These are phyloP conservation scores for Termitomyces eurrhizus DNA, from an alignment of 768 basidiomycete species.

Conservation along the genomic window DNA sequence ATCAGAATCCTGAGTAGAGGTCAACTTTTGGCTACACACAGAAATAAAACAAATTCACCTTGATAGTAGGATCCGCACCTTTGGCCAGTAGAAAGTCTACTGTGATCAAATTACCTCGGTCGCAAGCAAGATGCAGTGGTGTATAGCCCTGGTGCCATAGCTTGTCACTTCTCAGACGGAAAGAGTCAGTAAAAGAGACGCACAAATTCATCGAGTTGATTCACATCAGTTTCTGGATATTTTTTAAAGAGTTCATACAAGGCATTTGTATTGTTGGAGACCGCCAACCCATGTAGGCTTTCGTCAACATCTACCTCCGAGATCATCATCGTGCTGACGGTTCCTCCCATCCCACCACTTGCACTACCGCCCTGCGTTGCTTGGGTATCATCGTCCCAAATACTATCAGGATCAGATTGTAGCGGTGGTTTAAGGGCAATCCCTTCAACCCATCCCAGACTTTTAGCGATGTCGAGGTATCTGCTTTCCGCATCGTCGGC, in stretches of 20 bases:
- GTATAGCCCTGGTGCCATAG: constrained; percentile 74
- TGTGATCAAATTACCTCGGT: constrained; percentile 63
- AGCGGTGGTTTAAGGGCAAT: constrained; percentile 5
- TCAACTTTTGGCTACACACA: background rate
- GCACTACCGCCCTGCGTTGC: constrained; percentile 23
- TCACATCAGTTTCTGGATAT: constrained; percentile 42
- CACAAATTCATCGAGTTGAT: constrained; percentile 73
- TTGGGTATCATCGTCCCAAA: constrained; percentile 43
- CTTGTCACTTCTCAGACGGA: background rate
- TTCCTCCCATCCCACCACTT: constrained; percentile 50
- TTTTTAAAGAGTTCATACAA: constrained; percentile 41
- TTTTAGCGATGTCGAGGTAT: constrained; percentile 67
- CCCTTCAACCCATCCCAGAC: constrained; percentile 61
- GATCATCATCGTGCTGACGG: constrained; percentile 57
- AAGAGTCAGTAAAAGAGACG: constrained; percentile 22
- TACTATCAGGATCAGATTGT: constrained; percentile 26
- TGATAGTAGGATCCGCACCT: constrained; percentile 62
- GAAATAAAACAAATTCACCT: constrained; percentile 32
- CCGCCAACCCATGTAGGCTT: constrained; percentile 59
- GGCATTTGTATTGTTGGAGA: constrained; percentile 47
- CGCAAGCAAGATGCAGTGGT: constrained; percentile 81
- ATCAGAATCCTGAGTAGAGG: constrained; percentile 55
- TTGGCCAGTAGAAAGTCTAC: constrained; percentile 55
- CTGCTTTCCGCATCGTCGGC: constrained; percentile 49
- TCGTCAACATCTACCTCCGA: constrained; percentile 31